phyloP scores from a whole-genome alignment of 192 early-diverging fungal genomes.

The Rhizoclosmatium sp. region DNA sequence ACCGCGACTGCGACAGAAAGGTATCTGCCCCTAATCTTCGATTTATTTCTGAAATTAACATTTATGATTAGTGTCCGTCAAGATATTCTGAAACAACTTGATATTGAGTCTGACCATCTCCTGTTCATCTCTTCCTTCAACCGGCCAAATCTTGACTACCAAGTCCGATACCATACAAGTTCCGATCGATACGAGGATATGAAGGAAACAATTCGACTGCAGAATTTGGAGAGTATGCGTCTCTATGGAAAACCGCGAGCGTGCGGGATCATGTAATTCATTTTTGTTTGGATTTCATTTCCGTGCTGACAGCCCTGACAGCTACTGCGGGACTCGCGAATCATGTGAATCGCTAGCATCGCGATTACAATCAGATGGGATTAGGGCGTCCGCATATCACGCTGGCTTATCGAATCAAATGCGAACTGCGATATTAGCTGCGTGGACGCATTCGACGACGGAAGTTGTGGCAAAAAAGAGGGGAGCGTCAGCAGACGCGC shows the following conservation, averaged over 20 bases:
- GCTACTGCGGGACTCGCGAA: slow-evolving; percentile 56
- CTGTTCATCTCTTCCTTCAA: slow-evolving; percentile 54
- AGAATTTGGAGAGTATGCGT: not conserved
- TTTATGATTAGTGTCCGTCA: slow-evolving; percentile 35
- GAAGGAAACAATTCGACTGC: not conserved
- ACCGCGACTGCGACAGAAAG: slow-evolving; percentile 72
- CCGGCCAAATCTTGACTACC: slow-evolving; percentile 57
- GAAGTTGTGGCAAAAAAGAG: slow-evolving; percentile 12
- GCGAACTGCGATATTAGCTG: slow-evolving; percentile 35
- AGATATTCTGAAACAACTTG: slow-evolving; percentile 54
- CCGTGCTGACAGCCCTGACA: not conserved
- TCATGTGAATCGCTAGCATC: slow-evolving; percentile 50
- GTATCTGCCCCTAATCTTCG: slow-evolving; percentile 9
- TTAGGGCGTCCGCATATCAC: slow-evolving; percentile 54
- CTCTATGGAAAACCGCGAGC: slow-evolving; percentile 23
- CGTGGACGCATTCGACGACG: slow-evolving; percentile 44
- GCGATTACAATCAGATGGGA: slow-evolving; percentile 39
- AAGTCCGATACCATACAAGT: slow-evolving; percentile 51
- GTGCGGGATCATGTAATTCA: slow-evolving; percentile 53
- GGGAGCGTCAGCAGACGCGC: slow-evolving; percentile 4
- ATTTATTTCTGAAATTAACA: not conserved
- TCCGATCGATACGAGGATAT: slow-evolving; percentile 51
- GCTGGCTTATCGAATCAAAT: slow-evolving; percentile 41
- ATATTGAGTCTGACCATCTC: slow-evolving; percentile 31
- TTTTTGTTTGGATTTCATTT: not conserved